Conservation (phyloP, 352 stramenopile species). For the Saprolegnia parasitica region DNA sequence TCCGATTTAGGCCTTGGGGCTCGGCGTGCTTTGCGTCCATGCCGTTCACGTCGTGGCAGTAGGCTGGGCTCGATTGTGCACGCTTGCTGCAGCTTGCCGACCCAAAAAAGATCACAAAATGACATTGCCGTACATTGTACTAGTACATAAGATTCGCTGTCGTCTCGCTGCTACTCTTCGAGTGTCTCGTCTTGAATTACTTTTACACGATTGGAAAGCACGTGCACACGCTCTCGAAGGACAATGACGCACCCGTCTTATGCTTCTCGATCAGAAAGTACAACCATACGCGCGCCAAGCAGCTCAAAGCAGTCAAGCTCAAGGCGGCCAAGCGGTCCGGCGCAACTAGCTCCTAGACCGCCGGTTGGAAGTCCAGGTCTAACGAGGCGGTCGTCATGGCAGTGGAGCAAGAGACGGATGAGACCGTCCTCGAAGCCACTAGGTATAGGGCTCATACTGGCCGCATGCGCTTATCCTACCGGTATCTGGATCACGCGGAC, state of each 20-base stretch:
- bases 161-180: neutral
- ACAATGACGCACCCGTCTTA: constrained; percentile 11
- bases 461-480: no score
- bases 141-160: no score
- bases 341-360: neutral
- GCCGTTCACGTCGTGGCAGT: neutral
- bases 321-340: neutral
- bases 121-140: no score
- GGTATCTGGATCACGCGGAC: no score
- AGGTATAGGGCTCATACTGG: no score
- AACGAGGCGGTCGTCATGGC: no score
- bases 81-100: no score
- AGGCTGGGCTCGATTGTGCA: constrained; percentile 21
- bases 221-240: constrained; percentile 5
- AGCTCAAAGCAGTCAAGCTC: neutral
- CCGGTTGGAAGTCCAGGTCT: neutral
- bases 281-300: neutral
- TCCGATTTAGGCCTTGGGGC: neutral
- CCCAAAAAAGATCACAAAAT: no score
- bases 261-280: constrained; percentile 9
- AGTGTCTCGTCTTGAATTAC: neutral
- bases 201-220: neutral
- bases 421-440: no score
- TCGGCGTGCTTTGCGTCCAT: constrained; percentile 1
- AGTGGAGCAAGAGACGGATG: no score